Evolutionary conservation across 1,139 yeast species (phyloP), one percentile per base, ranked within the genome.

Genomic region (Taphrina populina): DNA sequence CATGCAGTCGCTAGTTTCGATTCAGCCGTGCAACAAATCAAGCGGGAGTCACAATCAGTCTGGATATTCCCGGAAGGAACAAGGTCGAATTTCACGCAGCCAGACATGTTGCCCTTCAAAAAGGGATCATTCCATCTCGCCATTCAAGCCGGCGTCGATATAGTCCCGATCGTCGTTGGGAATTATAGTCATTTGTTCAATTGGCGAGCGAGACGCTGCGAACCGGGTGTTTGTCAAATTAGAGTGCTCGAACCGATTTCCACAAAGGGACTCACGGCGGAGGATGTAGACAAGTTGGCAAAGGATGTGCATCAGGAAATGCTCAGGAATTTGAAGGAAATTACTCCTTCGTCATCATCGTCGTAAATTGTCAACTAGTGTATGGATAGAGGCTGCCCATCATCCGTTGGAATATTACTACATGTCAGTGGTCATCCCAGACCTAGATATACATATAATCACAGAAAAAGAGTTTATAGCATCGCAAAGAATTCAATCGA

Each of bases 41-140:
- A 80, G 67, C 65, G 23, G 7, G 41, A 58, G n/a, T 13, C 56
- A 24, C 63, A 66, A 57, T 52, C 58, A 6, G 61, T 60, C n/a
- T 63, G 62, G 57, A 58, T 63, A 27, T 62, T 63, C 52, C 64
- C 65, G 8, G 74, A 90, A 70, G 99, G 99, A 21, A 94, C 98
- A 1, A 80, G 99, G 69, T 87, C 96, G 0, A 85, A 82, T 61
- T 70, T 84, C 13, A 73, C 78, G 23, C 75, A 75, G 41, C 83
- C 95, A 52, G 81, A 77, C 8, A 72, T 94, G 69, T 75, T 87
- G 56, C 95, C 95, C 0, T 87, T 92, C 71, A 92, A 92, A 70
- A 94, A 94, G 68, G 99, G 99, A 51, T 97, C 97, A 0, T 94
- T 94, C 80, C 96, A 92, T 70, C 77, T 92, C 66, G 98, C 99